Base-by-base conservation (phyloP, 768 basidiomycete genomes). In the Mycena pura region DNA sequence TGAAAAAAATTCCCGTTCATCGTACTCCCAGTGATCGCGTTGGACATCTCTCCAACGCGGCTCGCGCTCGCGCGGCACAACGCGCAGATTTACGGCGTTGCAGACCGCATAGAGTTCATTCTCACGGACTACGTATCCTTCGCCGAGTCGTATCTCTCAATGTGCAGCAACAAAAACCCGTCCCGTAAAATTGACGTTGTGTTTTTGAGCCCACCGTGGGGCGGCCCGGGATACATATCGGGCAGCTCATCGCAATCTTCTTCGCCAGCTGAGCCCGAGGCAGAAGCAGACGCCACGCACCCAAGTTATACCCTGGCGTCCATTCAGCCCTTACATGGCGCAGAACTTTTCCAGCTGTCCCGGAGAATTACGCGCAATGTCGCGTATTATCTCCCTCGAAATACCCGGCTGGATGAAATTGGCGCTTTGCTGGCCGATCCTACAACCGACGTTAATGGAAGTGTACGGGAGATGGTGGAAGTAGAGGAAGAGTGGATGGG, bases 401-500 rank as follows among this genome's bases (percentile, higher is more conserved):
- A 98, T 71, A 82, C 86, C 2, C 79, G 80, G 50, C 69, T 98
- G 15, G 77, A 86, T 7, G 93, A 99, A 70, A 82, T 97, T 38
- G 83, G 89, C 0, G 76, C 67, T 0, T 73, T 92, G 40, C 71
- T 85, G 31, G 24, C 69, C 72, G 54, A 62, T 73, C 64, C 52
- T 8, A 53, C 52, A 3, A 22, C 17, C 19, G 25, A 41, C 34
- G 53, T 61, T 11, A n/a, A 28, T 5, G 14, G 14, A 45, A 59
- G 58, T 14, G 44, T 56, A 19, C 50, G 47, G 36, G 93, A 95
- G 73, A 80, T 74, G 73, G 83, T 96, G 10, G 96, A 98, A 74
- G 84, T 98, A 7, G 95, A 99, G 71, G 96, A 99, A 74, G 93
- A 93, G 72, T 98, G 95, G 95, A 96, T 93, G 89, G 90, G 94